Evolutionary conservation across 106 monocot species (phyloP).

Genomic region (Hemerocallis citrina): DNA sequence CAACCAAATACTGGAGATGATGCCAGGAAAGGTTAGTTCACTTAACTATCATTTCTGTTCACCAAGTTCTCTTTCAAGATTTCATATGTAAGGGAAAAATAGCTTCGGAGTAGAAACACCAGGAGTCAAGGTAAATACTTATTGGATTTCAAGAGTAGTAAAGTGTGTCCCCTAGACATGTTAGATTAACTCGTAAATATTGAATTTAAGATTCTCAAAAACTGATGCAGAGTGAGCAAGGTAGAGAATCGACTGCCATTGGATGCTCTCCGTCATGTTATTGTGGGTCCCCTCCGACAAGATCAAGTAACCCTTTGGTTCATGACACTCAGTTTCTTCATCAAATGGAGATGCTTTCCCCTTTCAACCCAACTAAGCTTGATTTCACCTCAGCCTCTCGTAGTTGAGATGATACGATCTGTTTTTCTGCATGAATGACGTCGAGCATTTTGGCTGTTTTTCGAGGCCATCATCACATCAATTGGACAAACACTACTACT

Average conservation of each 20-base stretch:
- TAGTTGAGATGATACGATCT: too few species aligned
- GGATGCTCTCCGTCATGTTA: conserved; percentile 28
- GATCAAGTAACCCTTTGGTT: conserved; percentile 27
- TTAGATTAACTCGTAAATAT: too few species aligned
- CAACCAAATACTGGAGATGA: conserved; percentile 14
- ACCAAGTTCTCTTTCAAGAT: not conserved
- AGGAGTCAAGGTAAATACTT: not conserved
- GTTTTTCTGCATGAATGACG: too few species aligned
- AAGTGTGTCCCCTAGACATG: not conserved
- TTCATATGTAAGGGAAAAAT: not conserved
- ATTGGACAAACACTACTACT: too few species aligned
- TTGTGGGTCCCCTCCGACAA: conserved; percentile 31
- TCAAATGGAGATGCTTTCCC: conserved; percentile 9
- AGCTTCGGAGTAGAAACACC: not conserved
- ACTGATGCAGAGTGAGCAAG: conserved; percentile 8
- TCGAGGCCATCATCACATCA: too few species aligned
- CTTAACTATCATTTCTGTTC: too few species aligned
- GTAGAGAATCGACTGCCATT: conserved; percentile 2
- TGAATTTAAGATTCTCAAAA: not conserved
- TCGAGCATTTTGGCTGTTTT: too few species aligned
- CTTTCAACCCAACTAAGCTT: too few species aligned
- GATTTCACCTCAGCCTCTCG: too few species aligned
- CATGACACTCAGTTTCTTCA: conserved; percentile 22
- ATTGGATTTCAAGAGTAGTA: not conserved
- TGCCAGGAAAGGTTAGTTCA: conserved; percentile 10